phyloP scores from a whole-genome alignment of 2,329 filamentous ascomycete species.

The Tolypocladium paradoxum region DNA sequence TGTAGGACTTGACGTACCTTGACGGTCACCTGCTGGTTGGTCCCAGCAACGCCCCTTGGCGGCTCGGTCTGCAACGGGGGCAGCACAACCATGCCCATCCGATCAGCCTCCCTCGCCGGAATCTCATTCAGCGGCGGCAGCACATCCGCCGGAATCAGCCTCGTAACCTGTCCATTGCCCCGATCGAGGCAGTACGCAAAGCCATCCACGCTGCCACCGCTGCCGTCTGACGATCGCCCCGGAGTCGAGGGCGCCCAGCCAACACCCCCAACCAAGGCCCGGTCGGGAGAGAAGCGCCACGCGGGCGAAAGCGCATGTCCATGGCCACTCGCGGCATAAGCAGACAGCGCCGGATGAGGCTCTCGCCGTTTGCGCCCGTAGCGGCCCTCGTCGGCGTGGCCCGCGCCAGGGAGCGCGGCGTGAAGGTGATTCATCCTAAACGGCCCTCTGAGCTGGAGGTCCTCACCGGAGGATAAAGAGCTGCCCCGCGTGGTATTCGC shows the following conservation, averaged over 20 bases:
- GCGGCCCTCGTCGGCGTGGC: background rate
- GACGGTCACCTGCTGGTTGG: slow-evolving; percentile 22
- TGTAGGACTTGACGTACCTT: slow-evolving; percentile 13
- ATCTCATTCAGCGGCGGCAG: slow-evolving; percentile 34
- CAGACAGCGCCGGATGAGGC: background rate
- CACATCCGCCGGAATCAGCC: slow-evolving; percentile 44
- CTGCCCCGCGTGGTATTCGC: background rate
- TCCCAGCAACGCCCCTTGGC: slow-evolving; percentile 25
- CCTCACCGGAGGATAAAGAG: background rate
- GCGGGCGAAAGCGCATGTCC: background rate
- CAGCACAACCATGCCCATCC: slow-evolving; percentile 35
- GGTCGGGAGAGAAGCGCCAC: background rate
- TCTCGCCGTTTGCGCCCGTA: background rate
- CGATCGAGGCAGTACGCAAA: slow-evolving; percentile 40
- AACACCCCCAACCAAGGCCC: background rate
- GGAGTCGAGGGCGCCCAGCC: background rate
- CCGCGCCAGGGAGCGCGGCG: background rate
- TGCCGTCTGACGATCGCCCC: background rate
- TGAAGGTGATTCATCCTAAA: background rate
- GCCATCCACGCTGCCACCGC: slow-evolving; percentile 2
- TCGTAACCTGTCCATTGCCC: slow-evolving; percentile 41
- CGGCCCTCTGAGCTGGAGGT: too few species aligned
- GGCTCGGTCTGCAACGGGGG: slow-evolving; percentile 27
- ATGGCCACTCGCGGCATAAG: background rate
- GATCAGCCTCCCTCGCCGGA: slow-evolving; percentile 26